These are phyloP conservation scores for Trametes cinnabarina DNA, from an alignment of 768 basidiomycete genomes.

Conservation along the genomic window DNA sequence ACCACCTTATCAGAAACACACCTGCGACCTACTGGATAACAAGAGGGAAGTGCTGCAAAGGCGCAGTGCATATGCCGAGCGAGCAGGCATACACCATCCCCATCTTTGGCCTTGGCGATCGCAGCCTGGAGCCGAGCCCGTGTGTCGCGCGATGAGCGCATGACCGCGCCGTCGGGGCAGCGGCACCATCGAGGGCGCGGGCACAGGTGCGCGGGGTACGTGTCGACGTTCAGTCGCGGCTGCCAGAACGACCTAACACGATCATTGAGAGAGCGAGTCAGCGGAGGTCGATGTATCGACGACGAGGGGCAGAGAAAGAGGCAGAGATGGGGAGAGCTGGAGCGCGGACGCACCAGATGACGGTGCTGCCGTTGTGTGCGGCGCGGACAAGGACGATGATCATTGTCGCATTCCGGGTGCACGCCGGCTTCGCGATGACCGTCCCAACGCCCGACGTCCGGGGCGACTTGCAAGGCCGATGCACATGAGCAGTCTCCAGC, in stretches of 20 bases:
- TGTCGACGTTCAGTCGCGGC: constrained; percentile 20
- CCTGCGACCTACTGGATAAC: too few relatives aligned
- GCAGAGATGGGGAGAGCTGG: too few relatives aligned
- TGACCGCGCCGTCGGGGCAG: constrained; percentile 35
- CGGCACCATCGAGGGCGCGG: constrained; percentile 38
- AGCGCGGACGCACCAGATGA: constrained; percentile 36
- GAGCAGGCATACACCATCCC: too few relatives aligned
- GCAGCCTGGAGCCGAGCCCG: constrained; percentile 26
- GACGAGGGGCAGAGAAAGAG: not conserved
- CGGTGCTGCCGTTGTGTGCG: constrained; percentile 39
- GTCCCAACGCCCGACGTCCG: constrained; percentile 48
- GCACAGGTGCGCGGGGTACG: not conserved
- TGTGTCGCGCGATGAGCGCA: constrained; percentile 34
- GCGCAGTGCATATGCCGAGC: too few relatives aligned
- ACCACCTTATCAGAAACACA: too few relatives aligned
- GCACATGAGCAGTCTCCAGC: too few relatives aligned
- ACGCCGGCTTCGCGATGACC: constrained; percentile 44
- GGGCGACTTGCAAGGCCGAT: too few relatives aligned
- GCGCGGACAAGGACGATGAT: constrained; percentile 36
- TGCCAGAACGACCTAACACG: not conserved
- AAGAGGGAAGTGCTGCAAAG: too few relatives aligned
- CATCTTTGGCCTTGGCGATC: constrained; percentile 17
- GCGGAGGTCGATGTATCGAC: not conserved
- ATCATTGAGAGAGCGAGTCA: not conserved
- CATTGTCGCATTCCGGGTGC: constrained; percentile 42